Base-by-base conservation (phyloP, 176 grass and related monocot species). In the Triticum urartu region DNA sequence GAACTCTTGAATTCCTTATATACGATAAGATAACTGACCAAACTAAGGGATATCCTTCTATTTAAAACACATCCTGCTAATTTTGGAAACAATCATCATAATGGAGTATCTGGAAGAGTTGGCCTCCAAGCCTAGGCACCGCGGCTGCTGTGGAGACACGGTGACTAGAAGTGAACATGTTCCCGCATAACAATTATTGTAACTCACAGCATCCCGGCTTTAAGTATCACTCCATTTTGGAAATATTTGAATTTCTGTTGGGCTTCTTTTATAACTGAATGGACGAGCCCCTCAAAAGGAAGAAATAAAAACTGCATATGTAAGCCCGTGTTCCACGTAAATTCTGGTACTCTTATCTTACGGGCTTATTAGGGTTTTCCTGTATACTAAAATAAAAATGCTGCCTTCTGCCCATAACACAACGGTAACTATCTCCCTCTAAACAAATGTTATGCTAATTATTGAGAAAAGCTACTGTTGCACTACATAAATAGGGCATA, bases 141-240 rank as follows among this genome's bases (percentile, higher is more conserved):
- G 7, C 30, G 43, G 73, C 25, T 76, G 73, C 25, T 76, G 45
- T 76, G 45, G 43, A 25, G 43, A 54, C 24, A 52, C n/a, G 60
- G 60, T 24, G 60, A 62, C 60, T 22, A 62, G 24, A 62, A 62
- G 60, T 62, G n/a, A 62, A 20, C 20, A 7, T 62, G 60, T 62
- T 11, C 20, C 60, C 3, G 11, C 9, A 25, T 22, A 62, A 62
- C 60, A 62, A 62, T 62, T 52, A 26, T 52, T 50, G 72, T 75
- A 75, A 77, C 11, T 62, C 6, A 79, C 75, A 72, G 54, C 38
- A 38, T 11, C 77, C n/a, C 54, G 64, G 21, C 70, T 82, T 88
- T 48, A 26, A 77, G 24, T 42, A 66, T 18, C 80, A 87, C 35
- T 50, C 25, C 35, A 30, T 87, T 80, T 86, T 86, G 45, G 45